Evolutionary conservation across 75 land plant species (phyloP), one percentile per base, ranked within the genome.

Genomic region (Picea glauca): DNA sequence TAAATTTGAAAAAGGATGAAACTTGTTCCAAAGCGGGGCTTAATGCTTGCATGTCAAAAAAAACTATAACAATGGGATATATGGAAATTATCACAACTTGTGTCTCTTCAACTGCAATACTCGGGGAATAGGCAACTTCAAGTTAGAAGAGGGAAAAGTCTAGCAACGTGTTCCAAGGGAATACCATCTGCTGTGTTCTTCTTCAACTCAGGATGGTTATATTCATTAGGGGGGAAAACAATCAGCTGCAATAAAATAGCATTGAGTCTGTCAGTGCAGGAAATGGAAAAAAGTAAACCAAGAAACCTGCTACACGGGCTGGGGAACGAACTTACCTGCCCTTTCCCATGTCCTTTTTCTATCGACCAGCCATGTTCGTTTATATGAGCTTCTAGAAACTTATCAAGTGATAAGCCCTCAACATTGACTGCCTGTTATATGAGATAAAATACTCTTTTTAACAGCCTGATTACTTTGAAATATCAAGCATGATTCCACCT

Each of bases 371-470:
- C 99, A 80, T 76, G 72, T 82, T 88, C 91, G n/a, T 87, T 84
- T 5, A 91, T 89, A 38, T 93, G 99, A 75, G 89, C 88, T 79
- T 97, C 99, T 32, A 97, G 79, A 81, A 91, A 97, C 81, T 91
- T 94, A 85, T 97, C 99, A 35, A 97, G 79, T 5, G 99, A 89
- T 26, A 87, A 86, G 46, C 96, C 98, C 79, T 97, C 98, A 18
- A 94, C 83, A 74, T 97, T 97, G 82, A 97, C 86, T 23, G 99
- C 95, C 99, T 97, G 88, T 57, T 31, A 62, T 11, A 17, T 65
- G 66, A 59, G 14, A 14, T 56, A 38, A 5, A 2, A 60, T 60
- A 20, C 13, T 8, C 13, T 30, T 58, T 26, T 58, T 62, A 21
- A 61, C 60, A 72, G 40, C 14, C 31, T 33, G 20, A 76, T 26